Percentiles rank a stretch among this genome's conserved stretches.
phyloP scores from a whole-genome alignment of 352 stramenopile genomes.

The Globisporangium carolinianum region DNA sequence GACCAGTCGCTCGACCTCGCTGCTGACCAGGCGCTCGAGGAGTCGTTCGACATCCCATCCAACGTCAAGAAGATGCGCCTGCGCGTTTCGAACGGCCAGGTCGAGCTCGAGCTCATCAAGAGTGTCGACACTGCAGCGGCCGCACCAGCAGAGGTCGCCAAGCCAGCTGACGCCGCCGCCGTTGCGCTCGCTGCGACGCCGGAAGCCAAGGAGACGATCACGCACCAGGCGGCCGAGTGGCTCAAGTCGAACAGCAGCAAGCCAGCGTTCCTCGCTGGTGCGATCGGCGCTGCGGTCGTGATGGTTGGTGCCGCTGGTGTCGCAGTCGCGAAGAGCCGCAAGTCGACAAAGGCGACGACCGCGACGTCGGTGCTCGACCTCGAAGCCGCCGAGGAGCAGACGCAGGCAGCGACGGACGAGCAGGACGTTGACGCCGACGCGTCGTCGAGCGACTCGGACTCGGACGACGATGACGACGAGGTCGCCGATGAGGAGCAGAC shows the following conservation, averaged over 20 bases:
- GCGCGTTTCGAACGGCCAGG: slow-evolving; percentile 36
- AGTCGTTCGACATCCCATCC: slow-evolving; percentile 39
- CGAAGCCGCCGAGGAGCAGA: slow-evolving; percentile 23
- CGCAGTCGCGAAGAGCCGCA: slow-evolving; percentile 38
- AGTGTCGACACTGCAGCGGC: slow-evolving; percentile 12
- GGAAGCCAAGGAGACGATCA: slow-evolving; percentile 26
- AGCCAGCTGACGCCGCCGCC: neutral
- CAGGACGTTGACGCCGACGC: slow-evolving; percentile 26
- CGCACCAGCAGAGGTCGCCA: slow-evolving; percentile 15
- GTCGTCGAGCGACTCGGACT: slow-evolving; percentile 21
- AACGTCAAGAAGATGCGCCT: slow-evolving; percentile 39
- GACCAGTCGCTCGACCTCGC: slow-evolving; percentile 40
- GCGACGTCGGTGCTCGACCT: slow-evolving; percentile 35
- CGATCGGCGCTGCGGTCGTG: slow-evolving; percentile 38
- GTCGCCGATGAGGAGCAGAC: slow-evolving; percentile 34
- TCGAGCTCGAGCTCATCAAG: slow-evolving; percentile 52
- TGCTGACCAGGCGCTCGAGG: slow-evolving; percentile 27
- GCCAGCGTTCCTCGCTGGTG: slow-evolving; percentile 25
- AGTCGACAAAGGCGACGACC: slow-evolving; percentile 24
- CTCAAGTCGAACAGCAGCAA: slow-evolving; percentile 30
- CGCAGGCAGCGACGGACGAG: slow-evolving; percentile 28
- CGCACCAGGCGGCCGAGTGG: slow-evolving; percentile 33
- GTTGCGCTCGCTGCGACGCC: slow-evolving; percentile 1
- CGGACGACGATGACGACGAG: slow-evolving; percentile 32
- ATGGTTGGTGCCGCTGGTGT: slow-evolving; percentile 37